Conservation (phyloP, 2,329 filamentous ascomycete genomes). For the Alternaria atra region DNA sequence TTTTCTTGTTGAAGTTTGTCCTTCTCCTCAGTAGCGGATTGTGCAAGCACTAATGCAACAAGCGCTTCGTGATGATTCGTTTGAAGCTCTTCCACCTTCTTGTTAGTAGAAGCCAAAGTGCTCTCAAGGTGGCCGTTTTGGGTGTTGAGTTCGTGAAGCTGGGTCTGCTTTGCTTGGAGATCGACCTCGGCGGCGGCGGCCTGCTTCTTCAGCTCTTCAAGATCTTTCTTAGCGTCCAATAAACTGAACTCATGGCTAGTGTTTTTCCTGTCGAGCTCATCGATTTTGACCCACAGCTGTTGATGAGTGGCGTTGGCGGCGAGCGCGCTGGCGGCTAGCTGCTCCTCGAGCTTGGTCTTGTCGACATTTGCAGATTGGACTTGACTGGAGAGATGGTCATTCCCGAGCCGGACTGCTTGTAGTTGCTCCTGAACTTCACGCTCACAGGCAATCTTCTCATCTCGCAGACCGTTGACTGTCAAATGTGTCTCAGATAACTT, state of each 20-base stretch:
- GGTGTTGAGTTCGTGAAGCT: too few species aligned
- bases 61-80: too few species aligned
- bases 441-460: neutral
- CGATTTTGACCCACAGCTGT: neutral
- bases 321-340: neutral
- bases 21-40: too few species aligned
- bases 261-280: neutral
- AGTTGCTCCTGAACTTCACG: neutral
- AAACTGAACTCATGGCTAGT: neutral
- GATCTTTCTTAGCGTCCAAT: neutral
- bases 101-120: too few species aligned
- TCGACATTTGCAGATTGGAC: neutral
- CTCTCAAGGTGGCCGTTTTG: too few species aligned
- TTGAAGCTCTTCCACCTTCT: too few species aligned
- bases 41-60: too few species aligned
- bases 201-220: neutral
- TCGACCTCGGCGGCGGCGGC: neutral
- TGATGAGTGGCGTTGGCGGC: neutral
- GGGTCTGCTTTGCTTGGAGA: too few species aligned
- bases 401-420: neutral
- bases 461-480: neutral
- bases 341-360: neutral
- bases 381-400: neutral
- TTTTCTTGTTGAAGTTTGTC: too few species aligned
- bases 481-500: neutral